Evolutionary conservation across 805 yeast species (phyloP).

Genomic region (Torulaspora indica): DNA sequence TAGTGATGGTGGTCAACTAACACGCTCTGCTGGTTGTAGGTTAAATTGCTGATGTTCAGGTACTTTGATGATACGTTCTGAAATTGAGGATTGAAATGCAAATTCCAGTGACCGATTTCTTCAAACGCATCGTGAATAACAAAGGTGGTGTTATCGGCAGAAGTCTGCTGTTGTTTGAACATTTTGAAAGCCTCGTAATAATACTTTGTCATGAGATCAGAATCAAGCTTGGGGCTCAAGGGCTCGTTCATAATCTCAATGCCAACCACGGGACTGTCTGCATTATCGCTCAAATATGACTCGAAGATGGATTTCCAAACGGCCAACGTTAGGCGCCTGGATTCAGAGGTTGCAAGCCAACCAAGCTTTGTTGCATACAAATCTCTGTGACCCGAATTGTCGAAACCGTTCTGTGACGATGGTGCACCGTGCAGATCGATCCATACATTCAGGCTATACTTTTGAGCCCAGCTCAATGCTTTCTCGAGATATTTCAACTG

Average conservation of each 20-base stretch:
- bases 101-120: conserved; percentile 52
- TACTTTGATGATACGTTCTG: conserved; percentile 32
- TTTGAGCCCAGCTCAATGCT: conserved; percentile 64
- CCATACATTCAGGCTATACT: conserved; percentile 59
- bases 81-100: conserved; percentile 37
- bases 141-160: conserved; percentile 39
- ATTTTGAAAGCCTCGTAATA: conserved; percentile 34
- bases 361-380: conserved; percentile 34
- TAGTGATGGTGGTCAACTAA: conserved; percentile 87
- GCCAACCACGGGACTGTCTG: conserved; percentile 55
- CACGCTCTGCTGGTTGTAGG: conserved; percentile 51
- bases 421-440: conserved; percentile 78
- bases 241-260: conserved; percentile 73
- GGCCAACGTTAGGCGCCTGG: conserved; percentile 46
- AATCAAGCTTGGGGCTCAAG: conserved; percentile 47
- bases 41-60: conserved; percentile 36
- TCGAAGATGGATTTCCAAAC: conserved; percentile 47
- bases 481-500: conserved; percentile 59
- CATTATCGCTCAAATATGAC: conserved; percentile 40
- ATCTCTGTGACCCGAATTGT: conserved; percentile 67
- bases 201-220: conserved; percentile 33
- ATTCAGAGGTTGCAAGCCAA: conserved; percentile 41
- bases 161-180: conserved; percentile 21
- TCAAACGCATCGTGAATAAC: conserved; percentile 66
- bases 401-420: conserved; percentile 84